A percentile compares a stretch with the other conserved stretches of the same genome.
Evolutionary conservation across 2,329 filamentous ascomycete species (phyloP).

Genomic region (Colletotrichum tofieldiae): DNA sequence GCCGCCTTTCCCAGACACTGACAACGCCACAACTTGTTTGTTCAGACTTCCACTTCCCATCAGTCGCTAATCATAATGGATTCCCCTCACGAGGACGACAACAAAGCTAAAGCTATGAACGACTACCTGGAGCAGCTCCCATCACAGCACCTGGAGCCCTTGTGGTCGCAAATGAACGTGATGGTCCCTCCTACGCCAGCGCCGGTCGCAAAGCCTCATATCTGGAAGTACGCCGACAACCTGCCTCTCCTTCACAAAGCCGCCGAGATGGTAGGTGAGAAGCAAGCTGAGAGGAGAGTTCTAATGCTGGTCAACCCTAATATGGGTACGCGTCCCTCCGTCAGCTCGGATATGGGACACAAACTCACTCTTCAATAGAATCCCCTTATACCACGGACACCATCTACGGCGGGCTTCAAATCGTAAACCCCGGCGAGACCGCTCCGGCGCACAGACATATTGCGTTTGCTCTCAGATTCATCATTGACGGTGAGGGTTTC

Average conservation of each 20-base stretch:
- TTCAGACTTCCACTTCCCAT: not conserved
- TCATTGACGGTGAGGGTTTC: conserved; percentile 71
- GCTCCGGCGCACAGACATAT: conserved; percentile 70
- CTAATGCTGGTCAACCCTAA: conserved; percentile 60
- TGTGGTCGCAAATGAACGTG: conserved; percentile 65
- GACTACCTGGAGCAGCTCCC: conserved; percentile 50
- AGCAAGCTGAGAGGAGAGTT: conserved; percentile 59
- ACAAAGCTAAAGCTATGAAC: conserved; percentile 48
- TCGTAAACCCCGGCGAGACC: conserved; percentile 70
- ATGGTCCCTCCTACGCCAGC: conserved; percentile 64
- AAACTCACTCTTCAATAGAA: conserved; percentile 49
- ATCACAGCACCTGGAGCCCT: conserved; percentile 54
- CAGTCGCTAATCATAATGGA: conserved; percentile 5
- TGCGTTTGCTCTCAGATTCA: conserved; percentile 71
- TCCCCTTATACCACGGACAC: conserved; percentile 72
- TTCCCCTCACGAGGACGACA: conserved; percentile 33
- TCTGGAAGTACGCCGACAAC: conserved; percentile 57
- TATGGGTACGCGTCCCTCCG: conserved; percentile 47
- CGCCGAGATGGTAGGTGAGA: conserved; percentile 54
- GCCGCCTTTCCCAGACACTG: not conserved
- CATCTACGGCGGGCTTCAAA: conserved; percentile 70
- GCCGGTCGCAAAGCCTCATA: conserved; percentile 57
- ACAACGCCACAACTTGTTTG: not conserved
- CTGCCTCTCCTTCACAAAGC: conserved; percentile 54
- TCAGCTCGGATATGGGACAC: fast-evolving